Base-by-base conservation (phyloP, 306 rosid species). In the Malus sieversii region DNA sequence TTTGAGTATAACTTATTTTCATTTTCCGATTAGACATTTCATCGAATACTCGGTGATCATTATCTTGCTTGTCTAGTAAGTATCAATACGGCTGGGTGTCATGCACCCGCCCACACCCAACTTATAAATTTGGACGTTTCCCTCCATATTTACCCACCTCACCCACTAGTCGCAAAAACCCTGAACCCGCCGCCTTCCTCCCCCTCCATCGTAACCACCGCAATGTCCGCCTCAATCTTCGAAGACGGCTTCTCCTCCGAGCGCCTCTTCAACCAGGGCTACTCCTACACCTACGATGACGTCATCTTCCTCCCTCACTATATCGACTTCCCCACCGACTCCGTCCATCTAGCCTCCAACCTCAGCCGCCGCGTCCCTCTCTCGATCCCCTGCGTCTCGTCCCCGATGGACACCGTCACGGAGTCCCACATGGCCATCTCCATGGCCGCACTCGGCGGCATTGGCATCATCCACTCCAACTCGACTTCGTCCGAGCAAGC, bases 341-440 rank as follows among this genome's bases (percentile, higher is more conserved):
- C 87, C 11, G 98, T 93, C 78, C 76, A 71, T 29, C 87, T 91
- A 53, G 66, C 82, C 75, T 78, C 98, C 55, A 78, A 72, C 3
- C 88, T 93, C 80, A 83, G 84, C 63, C 96, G 97, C 70, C 86
- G 84, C 35, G 8, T 93, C 66, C 55, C 84, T 0, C 93, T 91
- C 66, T 74, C 87, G 16, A 62, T 84, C n/a, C 98, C 98, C 48
- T 73, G 91, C 73, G 90, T 91, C 16, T 88, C 98, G n/a, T 93
- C 98, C n/a, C 98, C 98, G 0, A 91, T 93, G 98, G 98, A 93
- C 74, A 91, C 97, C 18, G 92, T 93, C 59, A 91, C 96, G 10
- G 98, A 91, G 77, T 61, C 92, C 3, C 51, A 80, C 81, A 93
- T 91, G 98, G 93, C 97, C 52, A 63, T 85, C 6, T 74, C 96